Conservation (phyloP, 2,329 filamentous ascomycete species). For the Aureobasidium leucospermi region DNA sequence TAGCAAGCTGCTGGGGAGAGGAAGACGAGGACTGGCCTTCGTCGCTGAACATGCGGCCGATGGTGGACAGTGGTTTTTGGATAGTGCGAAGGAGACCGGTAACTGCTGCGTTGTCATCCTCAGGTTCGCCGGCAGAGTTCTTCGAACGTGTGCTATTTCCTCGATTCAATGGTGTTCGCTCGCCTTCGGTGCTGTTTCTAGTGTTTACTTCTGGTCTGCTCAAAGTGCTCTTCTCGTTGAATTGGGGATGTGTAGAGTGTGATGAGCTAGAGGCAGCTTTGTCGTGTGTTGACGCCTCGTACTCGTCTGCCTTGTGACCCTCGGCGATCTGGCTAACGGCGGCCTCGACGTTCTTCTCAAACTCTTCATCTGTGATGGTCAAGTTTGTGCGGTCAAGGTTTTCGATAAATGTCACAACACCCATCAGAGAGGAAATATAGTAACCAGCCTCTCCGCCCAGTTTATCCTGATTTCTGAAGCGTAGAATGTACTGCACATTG, state of each 20-base stretch:
- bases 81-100: conserved; percentile 82
- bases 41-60: conserved; percentile 90
- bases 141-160: neutral
- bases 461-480: conserved; percentile 96
- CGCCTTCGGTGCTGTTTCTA: conserved; percentile 52
- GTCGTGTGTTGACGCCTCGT: conserved; percentile 26
- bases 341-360: conserved; percentile 91
- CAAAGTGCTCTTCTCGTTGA: conserved; percentile 43
- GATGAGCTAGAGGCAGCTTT: conserved; percentile 25
- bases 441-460: conserved; percentile 96
- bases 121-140: conserved; percentile 13
- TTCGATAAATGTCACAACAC: conserved; percentile 93
- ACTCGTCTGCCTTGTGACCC: conserved; percentile 60
- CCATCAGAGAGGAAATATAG: conserved; percentile 92
- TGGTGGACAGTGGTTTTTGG: conserved; percentile 81
- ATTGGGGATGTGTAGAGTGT: conserved; percentile 21
- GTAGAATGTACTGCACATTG: conserved; percentile 95
- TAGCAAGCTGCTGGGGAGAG: conserved; percentile 32
- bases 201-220: conserved; percentile 52
- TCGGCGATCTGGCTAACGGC: conserved; percentile 94
- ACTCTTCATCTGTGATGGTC: conserved; percentile 90
- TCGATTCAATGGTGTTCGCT: conserved; percentile 52
- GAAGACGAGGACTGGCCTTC: conserved; percentile 32
- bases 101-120: conserved; percentile 66
- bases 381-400: conserved; percentile 89